Conservation (phyloP, 2,329 filamentous ascomycete genomes). For the Curvularia spicifera region DNA sequence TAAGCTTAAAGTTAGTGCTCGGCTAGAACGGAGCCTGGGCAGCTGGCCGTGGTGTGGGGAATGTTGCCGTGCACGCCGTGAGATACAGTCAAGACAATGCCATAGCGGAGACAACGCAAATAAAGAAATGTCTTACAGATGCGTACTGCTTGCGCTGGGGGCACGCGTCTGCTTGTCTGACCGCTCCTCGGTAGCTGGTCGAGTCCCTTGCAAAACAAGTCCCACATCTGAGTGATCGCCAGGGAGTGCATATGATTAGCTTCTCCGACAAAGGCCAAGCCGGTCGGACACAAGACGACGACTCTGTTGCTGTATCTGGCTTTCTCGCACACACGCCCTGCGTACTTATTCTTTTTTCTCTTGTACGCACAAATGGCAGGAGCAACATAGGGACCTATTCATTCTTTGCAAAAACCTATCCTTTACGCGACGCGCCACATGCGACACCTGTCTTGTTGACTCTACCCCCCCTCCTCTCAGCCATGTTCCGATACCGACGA, state of each 20-base stretch:
- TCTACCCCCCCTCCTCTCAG: conserved; percentile 13
- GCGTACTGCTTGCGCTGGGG: not conserved
- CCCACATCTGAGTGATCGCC: conserved; percentile 15
- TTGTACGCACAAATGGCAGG: conserved; percentile 27
- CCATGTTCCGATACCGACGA: conserved; percentile 65
- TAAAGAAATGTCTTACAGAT: not conserved
- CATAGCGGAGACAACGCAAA: not conserved
- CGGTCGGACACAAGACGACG: conserved; percentile 24
- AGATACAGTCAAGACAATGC: conserved; percentile 3
- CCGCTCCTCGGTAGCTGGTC: not conserved
- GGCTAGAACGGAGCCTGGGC: conserved; percentile 13
- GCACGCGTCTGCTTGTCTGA: not conserved
- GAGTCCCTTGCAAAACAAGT: conserved; percentile 1
- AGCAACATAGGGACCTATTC: conserved; percentile 16
- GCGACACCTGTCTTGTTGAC: conserved; percentile 14
- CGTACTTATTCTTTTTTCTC: conserved; percentile 12
- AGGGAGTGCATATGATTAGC: conserved; percentile 26
- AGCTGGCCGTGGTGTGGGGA: conserved; percentile 21
- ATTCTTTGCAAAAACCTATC: conserved; percentile 4
- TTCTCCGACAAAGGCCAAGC: conserved; percentile 30
- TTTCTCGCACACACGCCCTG: not conserved
- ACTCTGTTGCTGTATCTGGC: conserved; percentile 17
- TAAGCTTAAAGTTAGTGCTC: conserved; percentile 29
- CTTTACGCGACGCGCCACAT: conserved; percentile 18
- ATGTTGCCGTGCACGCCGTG: not conserved